Evolutionary conservation across 768 basidiomycete species (phyloP).

Genomic region (Naganishia onofrii): DNA sequence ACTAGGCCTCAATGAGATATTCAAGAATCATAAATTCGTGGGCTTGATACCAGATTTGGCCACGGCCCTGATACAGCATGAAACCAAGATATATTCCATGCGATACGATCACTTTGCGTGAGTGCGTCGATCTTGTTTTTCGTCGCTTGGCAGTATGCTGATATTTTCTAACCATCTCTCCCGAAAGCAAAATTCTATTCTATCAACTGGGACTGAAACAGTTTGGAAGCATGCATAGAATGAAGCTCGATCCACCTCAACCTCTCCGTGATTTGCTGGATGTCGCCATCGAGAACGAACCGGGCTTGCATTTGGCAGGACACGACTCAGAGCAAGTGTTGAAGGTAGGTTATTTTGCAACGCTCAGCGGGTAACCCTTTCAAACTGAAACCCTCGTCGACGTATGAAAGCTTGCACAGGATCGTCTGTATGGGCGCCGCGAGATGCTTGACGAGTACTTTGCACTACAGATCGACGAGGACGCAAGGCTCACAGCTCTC

Average conservation of each 20-base stretch:
- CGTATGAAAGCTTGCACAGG: conserved; percentile 33
- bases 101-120: conserved; percentile 82
- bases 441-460: conserved; percentile 95
- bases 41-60: conserved; percentile 77
- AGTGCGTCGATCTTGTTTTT: conserved; percentile 48
- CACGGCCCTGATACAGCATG: conserved; percentile 79
- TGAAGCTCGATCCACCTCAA: conserved; percentile 81
- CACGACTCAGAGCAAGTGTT: conserved; percentile 65
- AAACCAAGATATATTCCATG: conserved; percentile 82
- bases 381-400: not conserved
- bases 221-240: conserved; percentile 74
- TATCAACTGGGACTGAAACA: conserved; percentile 90
- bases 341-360: conserved; percentile 58
- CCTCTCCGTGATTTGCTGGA: conserved; percentile 66
- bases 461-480: conserved; percentile 63
- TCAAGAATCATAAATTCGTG: conserved; percentile 85
- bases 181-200: conserved; percentile 81
- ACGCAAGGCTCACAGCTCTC: conserved; percentile 69
- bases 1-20: conserved; percentile 74
- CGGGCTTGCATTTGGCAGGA: conserved; percentile 57
- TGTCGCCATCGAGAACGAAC: conserved; percentile 74
- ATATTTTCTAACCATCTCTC: not conserved
- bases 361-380: not conserved
- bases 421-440: conserved; percentile 53
- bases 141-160: not conserved